phyloP scores from a whole-genome alignment of 345 rosid species.

The Physaria fendleri region DNA sequence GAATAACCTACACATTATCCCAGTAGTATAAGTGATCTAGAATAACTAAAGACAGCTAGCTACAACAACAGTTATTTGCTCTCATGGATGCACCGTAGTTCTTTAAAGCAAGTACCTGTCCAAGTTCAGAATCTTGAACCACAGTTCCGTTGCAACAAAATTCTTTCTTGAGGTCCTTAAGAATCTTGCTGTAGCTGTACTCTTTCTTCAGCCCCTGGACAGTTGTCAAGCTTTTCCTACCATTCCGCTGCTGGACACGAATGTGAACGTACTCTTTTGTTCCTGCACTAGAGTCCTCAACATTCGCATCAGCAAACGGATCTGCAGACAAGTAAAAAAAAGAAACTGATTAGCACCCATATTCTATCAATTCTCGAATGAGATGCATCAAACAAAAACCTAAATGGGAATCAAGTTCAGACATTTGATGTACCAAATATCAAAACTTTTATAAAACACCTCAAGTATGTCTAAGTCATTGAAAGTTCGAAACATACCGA shows the following conservation, averaged over 20 bases:
- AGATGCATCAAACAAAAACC: not conserved
- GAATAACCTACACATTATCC: constrained; percentile 50
- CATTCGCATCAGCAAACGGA: constrained; percentile 70
- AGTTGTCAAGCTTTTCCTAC: constrained; percentile 75
- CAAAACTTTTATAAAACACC: not conserved
- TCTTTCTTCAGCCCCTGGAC: constrained; percentile 81
- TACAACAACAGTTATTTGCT: not conserved
- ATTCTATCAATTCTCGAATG: not conserved
- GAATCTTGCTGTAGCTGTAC: constrained; percentile 73
- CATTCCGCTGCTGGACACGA: constrained; percentile 73
- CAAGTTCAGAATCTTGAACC: constrained; percentile 75
- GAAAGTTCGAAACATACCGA: constrained; percentile 42
- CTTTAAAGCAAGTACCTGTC: constrained; percentile 49
- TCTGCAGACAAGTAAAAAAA: constrained; percentile 23
- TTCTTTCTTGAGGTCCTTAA: constrained; percentile 73
- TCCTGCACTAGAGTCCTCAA: constrained; percentile 75
- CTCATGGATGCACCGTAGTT: not conserved
- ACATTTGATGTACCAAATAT: not conserved
- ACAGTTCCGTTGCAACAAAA: constrained; percentile 58
- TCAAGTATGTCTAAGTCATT: not conserved
- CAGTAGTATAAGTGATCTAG: not conserved
- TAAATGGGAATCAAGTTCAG: not conserved
- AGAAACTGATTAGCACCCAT: constrained; percentile 11
- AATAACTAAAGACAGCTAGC: not conserved
- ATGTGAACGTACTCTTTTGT: constrained; percentile 62